Percentiles rank a stretch among this genome's conserved stretches.
Conservation (phyloP, 106 monocot genomes). For the Acanthochlamys bracteata region DNA sequence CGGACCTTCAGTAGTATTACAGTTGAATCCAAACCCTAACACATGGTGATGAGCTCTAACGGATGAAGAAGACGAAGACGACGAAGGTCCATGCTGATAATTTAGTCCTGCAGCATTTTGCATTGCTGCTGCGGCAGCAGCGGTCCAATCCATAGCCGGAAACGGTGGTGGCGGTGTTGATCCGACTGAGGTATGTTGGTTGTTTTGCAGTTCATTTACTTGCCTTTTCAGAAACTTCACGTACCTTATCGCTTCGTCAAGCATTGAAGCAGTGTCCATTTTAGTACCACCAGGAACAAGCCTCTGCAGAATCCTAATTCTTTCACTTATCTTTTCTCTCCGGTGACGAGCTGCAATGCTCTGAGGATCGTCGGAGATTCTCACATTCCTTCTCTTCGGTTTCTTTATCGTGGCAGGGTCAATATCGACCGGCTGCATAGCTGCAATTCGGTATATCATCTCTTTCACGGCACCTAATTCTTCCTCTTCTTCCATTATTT, state of each 20-base stretch:
- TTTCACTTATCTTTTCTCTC: slow-evolving; percentile 64
- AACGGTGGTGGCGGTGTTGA: not conserved
- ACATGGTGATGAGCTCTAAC: slow-evolving; percentile 10
- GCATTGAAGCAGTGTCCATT: slow-evolving; percentile 84
- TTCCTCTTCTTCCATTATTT: slow-evolving; percentile 36
- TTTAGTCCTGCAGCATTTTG: not conserved
- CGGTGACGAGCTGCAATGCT: slow-evolving; percentile 72
- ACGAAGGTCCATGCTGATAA: not conserved
- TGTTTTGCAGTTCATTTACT: slow-evolving; percentile 32
- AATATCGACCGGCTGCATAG: slow-evolving; percentile 84
- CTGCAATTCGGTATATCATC: slow-evolving; percentile 78
- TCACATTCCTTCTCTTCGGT: slow-evolving; percentile 60
- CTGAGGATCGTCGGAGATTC: slow-evolving; percentile 80
- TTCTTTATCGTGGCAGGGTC: slow-evolving; percentile 65
- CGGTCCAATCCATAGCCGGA: not conserved
- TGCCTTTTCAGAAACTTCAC: slow-evolving; percentile 61
- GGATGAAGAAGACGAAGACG: slow-evolving; percentile 29
- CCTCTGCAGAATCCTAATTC: slow-evolving; percentile 64
- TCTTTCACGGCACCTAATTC: slow-evolving; percentile 68
- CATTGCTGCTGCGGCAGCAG: not conserved
- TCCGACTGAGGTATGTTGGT: no score
- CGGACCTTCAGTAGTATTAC: not conserved
- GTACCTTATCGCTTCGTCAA: slow-evolving; percentile 71
- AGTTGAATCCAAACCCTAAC: slow-evolving; percentile 32
- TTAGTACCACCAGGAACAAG: slow-evolving; percentile 75